Evolutionary conservation across 1,284 basidiomycete genomes (phyloP).

Genomic region (Ceratobasidium sp.): DNA sequence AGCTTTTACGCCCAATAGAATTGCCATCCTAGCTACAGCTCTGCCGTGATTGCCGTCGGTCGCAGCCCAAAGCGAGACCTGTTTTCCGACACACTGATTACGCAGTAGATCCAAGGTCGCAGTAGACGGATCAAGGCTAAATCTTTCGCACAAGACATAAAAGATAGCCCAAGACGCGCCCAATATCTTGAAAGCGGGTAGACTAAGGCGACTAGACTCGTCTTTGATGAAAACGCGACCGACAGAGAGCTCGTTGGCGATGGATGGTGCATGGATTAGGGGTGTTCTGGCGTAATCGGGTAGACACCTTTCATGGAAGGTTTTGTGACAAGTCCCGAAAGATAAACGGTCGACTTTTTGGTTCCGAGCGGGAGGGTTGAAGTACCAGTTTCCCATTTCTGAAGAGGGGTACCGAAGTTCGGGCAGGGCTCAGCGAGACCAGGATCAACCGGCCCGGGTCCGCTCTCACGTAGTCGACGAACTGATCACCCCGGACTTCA

Average conservation of each 20-base stretch:
- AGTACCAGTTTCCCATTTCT: too few relatives aligned
- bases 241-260: conserved; percentile 38
- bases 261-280: conserved; percentile 13
- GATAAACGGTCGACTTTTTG: not conserved
- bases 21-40: conserved; percentile 47
- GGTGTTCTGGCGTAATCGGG: conserved; percentile 40
- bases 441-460: too few relatives aligned
- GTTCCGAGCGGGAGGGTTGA: not conserved
- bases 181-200: conserved; percentile 49
- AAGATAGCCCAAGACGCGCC: conserved; percentile 49
- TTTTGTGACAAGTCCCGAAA: not conserved
- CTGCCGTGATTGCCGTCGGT: conserved; percentile 50
- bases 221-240: conserved; percentile 45
- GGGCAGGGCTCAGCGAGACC: too few relatives aligned
- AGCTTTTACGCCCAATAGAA: conserved; percentile 10
- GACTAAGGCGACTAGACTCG: conserved; percentile 44
- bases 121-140: not conserved
- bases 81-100: not conserved
- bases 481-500: too few relatives aligned
- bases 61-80: conserved; percentile 32
- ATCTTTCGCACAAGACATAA: conserved; percentile 1
- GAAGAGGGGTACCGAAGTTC: too few relatives aligned
- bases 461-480: too few relatives aligned
- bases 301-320: conserved; percentile 37
- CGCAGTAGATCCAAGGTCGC: conserved; percentile 25